Evolutionary conservation across 768 basidiomycete genomes (phyloP).

Genomic region (Mycena olivaceomarginata): DNA sequence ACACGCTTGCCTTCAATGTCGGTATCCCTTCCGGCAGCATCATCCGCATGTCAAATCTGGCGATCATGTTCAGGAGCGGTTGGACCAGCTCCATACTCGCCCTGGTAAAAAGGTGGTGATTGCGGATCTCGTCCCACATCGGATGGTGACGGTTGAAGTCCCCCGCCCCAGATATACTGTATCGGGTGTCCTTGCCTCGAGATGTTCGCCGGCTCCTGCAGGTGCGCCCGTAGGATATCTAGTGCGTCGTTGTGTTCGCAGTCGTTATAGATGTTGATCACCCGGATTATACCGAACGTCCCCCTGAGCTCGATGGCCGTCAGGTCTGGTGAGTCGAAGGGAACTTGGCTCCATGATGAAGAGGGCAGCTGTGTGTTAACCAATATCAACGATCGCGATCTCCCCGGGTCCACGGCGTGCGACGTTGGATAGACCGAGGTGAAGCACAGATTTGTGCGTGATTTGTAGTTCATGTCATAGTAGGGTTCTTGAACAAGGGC

Average conservation of each 20-base stretch:
- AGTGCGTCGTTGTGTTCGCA: conserved; percentile 31
- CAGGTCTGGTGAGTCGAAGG: conserved; percentile 33
- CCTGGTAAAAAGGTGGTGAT: conserved; percentile 57
- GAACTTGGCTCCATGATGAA: conserved; percentile 12
- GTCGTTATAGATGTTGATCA: conserved; percentile 53
- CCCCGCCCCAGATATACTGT: conserved; percentile 55
- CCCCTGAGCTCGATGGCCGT: conserved; percentile 36
- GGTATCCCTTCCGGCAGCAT: conserved; percentile 55
- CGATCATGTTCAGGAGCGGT: conserved; percentile 51
- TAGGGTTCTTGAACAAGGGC: conserved; percentile 55
- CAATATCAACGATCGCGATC: conserved; percentile 21
- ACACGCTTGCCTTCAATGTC: conserved; percentile 52
- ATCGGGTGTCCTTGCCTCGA: background rate
- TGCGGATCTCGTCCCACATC: conserved; percentile 37
- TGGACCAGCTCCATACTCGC: conserved; percentile 46
- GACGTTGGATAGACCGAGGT: conserved; percentile 49
- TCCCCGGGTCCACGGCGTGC: conserved; percentile 18
- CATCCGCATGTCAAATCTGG: conserved; percentile 55
- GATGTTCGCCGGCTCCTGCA: conserved; percentile 23
- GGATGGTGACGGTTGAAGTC: conserved; percentile 62
- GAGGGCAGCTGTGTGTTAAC: conserved; percentile 20
- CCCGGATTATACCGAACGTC: conserved; percentile 34
- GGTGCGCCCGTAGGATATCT: conserved; percentile 2
- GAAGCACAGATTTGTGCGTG: conserved; percentile 43
- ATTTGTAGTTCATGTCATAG: conserved; percentile 40